phyloP scores from a whole-genome alignment of 768 basidiomycete genomes.

The Lactifluus volemus region DNA sequence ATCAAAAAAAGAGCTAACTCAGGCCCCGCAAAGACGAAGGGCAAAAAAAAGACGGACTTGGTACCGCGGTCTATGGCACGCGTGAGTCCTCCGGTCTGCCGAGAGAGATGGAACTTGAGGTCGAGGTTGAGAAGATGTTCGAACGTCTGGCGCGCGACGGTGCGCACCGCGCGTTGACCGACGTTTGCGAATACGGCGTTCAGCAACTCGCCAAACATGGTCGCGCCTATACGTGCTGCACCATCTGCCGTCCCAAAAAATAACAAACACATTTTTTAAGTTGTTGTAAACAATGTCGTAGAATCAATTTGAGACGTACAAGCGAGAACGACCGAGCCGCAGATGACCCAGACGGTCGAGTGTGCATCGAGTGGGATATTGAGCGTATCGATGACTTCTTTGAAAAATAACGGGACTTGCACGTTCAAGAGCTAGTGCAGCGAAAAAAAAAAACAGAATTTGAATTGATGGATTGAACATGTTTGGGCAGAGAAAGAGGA shows the following conservation, averaged over 20 bases:
- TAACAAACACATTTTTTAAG: too few relatives aligned
- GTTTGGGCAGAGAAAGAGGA: not conserved
- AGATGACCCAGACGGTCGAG: constrained; percentile 84
- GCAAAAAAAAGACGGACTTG: constrained; percentile 45
- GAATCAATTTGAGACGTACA: constrained; percentile 47
- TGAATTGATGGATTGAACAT: too few relatives aligned
- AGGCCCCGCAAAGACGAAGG: not conserved
- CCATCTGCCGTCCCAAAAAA: constrained; percentile 51
- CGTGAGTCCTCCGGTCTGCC: constrained; percentile 94
- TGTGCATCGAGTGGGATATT: constrained; percentile 70
- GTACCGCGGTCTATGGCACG: constrained; percentile 96
- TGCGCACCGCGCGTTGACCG: constrained; percentile 88
- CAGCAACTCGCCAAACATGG: constrained; percentile 82
- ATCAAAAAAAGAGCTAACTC: not conserved
- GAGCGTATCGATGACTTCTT: constrained; percentile 79
- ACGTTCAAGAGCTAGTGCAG: constrained; percentile 74
- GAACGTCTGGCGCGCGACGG: constrained; percentile 93
- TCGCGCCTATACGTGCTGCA: constrained; percentile 80
- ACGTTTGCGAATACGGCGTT: constrained; percentile 97
- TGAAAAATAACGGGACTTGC: constrained; percentile 97
- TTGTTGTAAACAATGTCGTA: too few relatives aligned
- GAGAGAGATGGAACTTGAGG: constrained; percentile 81
- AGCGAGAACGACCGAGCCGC: constrained; percentile 82
- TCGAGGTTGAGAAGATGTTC: constrained; percentile 88
- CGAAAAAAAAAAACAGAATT: too few relatives aligned